Base-by-base conservation (phyloP, 257 asterid species). In the Thymus mandschuricus region DNA sequence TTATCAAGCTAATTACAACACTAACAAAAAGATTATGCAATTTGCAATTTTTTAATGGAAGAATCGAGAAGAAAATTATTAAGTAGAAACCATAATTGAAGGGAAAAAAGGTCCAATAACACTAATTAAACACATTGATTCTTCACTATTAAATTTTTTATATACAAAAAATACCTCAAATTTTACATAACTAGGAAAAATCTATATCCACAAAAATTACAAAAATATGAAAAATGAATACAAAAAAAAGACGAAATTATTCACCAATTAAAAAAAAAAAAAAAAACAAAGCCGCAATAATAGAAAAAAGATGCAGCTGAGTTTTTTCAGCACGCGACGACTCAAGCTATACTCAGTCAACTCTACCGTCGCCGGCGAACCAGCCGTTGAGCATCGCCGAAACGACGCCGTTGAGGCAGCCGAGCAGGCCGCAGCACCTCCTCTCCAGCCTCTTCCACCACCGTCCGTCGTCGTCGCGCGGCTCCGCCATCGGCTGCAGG, bases 401-500 rank as follows among this genome's bases (percentile, higher is more conserved):
- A 0, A 85, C 80, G 66, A 89, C 89, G 72, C 75, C 89, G 76
- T 72, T 73, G 51, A 88, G 55, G 81, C 98, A 92, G 0, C 78
- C 76, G 43, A 85, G 58, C 49, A 86, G 0, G 4, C 85, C 75
- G 58, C 81, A 46, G 70, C 82, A 84, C 49, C 45, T 75, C 1
- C 77, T 73, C 79, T 71, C 78, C 62, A 86, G 29, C 66, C 75
- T 75, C 30, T 64, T 67, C 79, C 83, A 68, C 81, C 82, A 82
- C 27, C 83, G 75, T 8, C 8, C 57, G 34, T 74, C 82, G 34
- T 48, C 77, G 5, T 43, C 78, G 4, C 61, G 87, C 63, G 60
- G 65, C 71, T 54, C 78, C 74, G 34, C 81, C 87, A 84, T 73
- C 62, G 96, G 96, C 71, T 88, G 92, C 75, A 93, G 89, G 78